Evolutionary conservation across 2,329 filamentous ascomycete species (phyloP).

Genomic region (Fusarium robinianum): DNA sequence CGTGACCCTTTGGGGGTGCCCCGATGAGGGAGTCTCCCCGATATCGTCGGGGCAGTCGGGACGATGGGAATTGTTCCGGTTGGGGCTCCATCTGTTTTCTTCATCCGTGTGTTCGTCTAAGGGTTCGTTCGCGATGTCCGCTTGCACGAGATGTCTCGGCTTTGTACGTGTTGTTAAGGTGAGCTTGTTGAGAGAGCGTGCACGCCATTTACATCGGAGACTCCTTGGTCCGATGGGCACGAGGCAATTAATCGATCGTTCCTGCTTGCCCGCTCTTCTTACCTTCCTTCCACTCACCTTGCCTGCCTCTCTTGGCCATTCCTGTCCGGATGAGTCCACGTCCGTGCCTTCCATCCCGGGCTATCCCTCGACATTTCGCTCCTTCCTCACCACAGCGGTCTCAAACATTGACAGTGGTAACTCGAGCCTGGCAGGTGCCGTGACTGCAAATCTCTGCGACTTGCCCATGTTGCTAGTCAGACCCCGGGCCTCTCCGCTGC

Average conservation of each 20-base stretch:
- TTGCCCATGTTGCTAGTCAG: background rate
- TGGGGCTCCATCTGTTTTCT: slow-evolving; percentile 9
- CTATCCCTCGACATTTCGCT: too few relatives aligned
- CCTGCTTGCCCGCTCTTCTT: background rate
- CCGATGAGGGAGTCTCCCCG: slow-evolving; percentile 8
- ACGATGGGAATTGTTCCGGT: slow-evolving; percentile 23
- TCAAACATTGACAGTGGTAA: background rate
- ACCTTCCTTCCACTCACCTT: background rate
- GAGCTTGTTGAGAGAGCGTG: background rate
- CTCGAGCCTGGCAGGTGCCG: background rate
- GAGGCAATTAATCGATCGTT: too few relatives aligned
- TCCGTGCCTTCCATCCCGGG: slow-evolving; percentile 3
- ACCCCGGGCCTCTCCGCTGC: slow-evolving; percentile 7
- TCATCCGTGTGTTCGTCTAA: slow-evolving; percentile 3
- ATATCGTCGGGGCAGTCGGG: slow-evolving; percentile 13
- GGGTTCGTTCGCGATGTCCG: slow-evolving; percentile 2
- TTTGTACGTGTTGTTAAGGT: background rate
- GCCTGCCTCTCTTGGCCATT: too few relatives aligned
- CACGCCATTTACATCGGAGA: background rate
- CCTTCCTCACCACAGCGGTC: background rate
- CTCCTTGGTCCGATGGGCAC: too few relatives aligned
- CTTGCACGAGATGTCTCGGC: background rate
- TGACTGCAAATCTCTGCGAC: slow-evolving; percentile 6
- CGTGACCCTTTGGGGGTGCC: slow-evolving; percentile 6
- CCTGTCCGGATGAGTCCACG: background rate